Evolutionary conservation across 139 green algal genomes (phyloP), one percentile per base, ranked within the genome.

Genomic region (Micractinium sp.): DNA sequence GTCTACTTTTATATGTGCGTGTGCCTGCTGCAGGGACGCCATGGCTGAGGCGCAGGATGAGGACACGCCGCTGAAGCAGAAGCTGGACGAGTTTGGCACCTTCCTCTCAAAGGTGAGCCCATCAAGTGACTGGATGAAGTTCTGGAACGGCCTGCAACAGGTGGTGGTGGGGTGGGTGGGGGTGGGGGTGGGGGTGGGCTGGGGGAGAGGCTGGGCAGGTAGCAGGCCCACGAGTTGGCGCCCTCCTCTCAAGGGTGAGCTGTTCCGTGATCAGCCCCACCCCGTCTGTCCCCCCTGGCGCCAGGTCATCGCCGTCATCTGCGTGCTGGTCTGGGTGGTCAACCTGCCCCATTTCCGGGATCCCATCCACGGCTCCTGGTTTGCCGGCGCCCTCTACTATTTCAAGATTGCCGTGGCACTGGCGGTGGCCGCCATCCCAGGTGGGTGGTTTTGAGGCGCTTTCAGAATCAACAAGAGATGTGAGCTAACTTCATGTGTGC

Each of bases 11-110:
- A 2, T 41, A 1, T 53, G 3, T 53, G 3, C 9, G 38, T 22
- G 61, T 0, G 22, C n/a, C n/a, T n/a, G n/a, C n/a, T 85, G 81
- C 84, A 88, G 99, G 85, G 93, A 93, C 86, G 88, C 91, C n/a
- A 94, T 92, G 86, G 96, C 95, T 2, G 88, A 92, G 14, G 90
- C 95, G 56, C 95, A 99, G 89, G 97, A 99, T 85, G 94, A 97
- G 33, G 97, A 99, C 90, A 99, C 98, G 0, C 98, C 98, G 19
- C 93, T 99, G 27, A 99, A 99, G 95, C 96, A 98, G 92, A 99
- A 99, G 93, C 94, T 99, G 53, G 96, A 99, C 85, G 91, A 97
- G 87, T 99, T 99, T 93, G 98, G 98, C 5, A 71, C 96, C 92
- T 96, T 99, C 47, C 99, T 99, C 79, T 96, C 95, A 39, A 95